Base-by-base conservation (phyloP, 2,329 filamentous ascomycete species). In the Lachnellula subtilissima region DNA sequence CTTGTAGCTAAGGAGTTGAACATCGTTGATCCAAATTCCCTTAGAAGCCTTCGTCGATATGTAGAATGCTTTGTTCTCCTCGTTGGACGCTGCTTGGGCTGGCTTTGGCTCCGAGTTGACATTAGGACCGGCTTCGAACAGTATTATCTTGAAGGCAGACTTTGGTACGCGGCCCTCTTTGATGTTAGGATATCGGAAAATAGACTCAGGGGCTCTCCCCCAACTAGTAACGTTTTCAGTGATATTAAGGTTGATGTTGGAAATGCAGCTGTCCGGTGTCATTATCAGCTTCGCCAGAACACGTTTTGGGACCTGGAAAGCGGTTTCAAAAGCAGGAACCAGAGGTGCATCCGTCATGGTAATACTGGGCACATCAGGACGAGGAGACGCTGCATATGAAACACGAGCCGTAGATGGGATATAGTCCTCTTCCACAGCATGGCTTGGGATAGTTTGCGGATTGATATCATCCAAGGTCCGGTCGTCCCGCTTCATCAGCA, bases 41-140 rank as follows among this genome's bases (percentile, higher is more conserved):
- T 78, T 77, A 6, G 85, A 87, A 4, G 89, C 87, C 64, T 91
- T 91, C 3, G 91, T 95, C 1, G 87, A 87, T 50, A 97, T 85
- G 68, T 84, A 86, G 59, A 91, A 87, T 4, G 83, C 79, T 63
- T 70, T 58, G 55, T 78, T 71, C 15, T 72, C 64, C 49, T 75
- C 62, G 14, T 54, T 51, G 12, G 61, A 56, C 46, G 15, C 46
- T 63, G 9, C 74, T 77, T 75, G 78, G 85, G 55, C 80, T 77
- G 51, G 80, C 80, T 55, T 89, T 86, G 56, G 86, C 86, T 11
- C 82, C 82, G 0, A 85, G 80, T 15, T 19, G 4, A 45, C 11
- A 15, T 19, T 5, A 45, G 42, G 42, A 15, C n/a, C 22, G 4
- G n/a, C 11, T 54, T 82, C 85, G 79, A 87, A 91, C 32, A 94